A percentile compares a stretch with the other conserved stretches of the same genome.
Conservation (phyloP, 345 rosid genomes). For the Rubroshorea leprosula region DNA sequence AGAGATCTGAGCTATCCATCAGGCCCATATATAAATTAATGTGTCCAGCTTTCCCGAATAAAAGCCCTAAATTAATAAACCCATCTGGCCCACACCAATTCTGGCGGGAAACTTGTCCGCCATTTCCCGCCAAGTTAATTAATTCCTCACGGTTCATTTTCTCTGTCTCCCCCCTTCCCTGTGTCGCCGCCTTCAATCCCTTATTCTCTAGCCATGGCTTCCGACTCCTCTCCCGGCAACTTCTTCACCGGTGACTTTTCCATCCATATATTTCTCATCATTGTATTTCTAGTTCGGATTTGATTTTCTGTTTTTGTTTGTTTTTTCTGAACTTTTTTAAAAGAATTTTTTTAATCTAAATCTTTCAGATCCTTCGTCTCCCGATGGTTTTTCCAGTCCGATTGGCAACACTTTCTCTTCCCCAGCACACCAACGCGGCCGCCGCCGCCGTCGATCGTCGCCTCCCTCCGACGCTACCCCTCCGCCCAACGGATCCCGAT, state of each 20-base stretch:
- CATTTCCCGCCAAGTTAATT: not conserved
- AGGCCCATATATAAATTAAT: not conserved
- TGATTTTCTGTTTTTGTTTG: not conserved
- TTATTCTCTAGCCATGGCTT: slow-evolving; percentile 48
- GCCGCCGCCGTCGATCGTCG: slow-evolving; percentile 24
- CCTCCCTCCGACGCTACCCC: slow-evolving; percentile 33
- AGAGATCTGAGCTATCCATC: not conserved
- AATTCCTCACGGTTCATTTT: slow-evolving; percentile 5
- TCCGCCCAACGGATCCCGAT: slow-evolving; percentile 26
- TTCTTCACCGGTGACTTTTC: slow-evolving; percentile 35
- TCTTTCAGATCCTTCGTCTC: slow-evolving; percentile 55
- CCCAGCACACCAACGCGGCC: slow-evolving; percentile 26
- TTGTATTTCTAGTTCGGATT: not conserved
- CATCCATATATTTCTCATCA: slow-evolving; percentile 2
- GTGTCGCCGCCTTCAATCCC: not conserved
- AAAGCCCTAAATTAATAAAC: slow-evolving; percentile 3
- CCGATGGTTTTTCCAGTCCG: slow-evolving; percentile 66
- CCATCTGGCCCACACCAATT: slow-evolving; percentile 15
- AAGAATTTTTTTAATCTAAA: no score
- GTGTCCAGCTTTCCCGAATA: not conserved
- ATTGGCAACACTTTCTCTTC: slow-evolving; percentile 54
- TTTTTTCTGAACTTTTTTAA: no score
- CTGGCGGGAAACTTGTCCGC: slow-evolving; percentile 48
- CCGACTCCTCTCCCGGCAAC: slow-evolving; percentile 51
- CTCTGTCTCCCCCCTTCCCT: not conserved